Evolutionary conservation across 768 basidiomycete species (phyloP).

Genomic region (Suillus clintonianus): DNA sequence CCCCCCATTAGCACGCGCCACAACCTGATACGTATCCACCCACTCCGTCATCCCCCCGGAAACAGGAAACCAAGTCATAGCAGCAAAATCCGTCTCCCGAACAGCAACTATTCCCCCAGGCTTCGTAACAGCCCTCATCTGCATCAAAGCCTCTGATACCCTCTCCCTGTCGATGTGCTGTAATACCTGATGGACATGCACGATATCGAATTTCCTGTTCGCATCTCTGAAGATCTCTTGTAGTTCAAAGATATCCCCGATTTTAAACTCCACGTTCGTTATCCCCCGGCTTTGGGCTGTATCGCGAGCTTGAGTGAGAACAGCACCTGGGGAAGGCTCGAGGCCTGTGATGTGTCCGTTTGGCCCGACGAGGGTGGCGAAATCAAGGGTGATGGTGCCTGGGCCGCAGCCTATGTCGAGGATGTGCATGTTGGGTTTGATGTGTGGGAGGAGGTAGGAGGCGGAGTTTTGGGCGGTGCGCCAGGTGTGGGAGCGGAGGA

Average conservation of each 20-base stretch:
- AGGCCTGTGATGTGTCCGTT: constrained; percentile 46
- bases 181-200: constrained; percentile 51
- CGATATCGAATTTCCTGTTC: constrained; percentile 43
- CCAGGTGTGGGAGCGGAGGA: constrained; percentile 35
- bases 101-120: constrained; percentile 47
- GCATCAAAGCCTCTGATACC: constrained; percentile 36
- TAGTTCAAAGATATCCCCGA: constrained; percentile 41
- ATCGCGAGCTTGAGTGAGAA: constrained; percentile 37
- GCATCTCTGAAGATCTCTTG: constrained; percentile 33
- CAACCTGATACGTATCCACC: constrained; percentile 11
- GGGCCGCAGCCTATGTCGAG: constrained; percentile 58
- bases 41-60: constrained; percentile 32
- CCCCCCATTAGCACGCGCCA: constrained; percentile 34
- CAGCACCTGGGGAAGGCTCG: constrained; percentile 33
- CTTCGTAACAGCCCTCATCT: constrained; percentile 51
- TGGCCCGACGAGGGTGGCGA: constrained; percentile 40
- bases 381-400: constrained; percentile 48
- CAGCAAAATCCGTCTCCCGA: constrained; percentile 42
- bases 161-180: constrained; percentile 45
- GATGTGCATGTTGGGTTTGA: constrained; percentile 40
- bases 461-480: constrained; percentile 46
- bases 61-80: constrained; percentile 39
- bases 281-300: constrained; percentile 28
- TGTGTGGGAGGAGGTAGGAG: constrained; percentile 37
- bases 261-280: constrained; percentile 40